Base-by-base conservation (phyloP, 129 eudicot genomes). In the Helianthus tuberosus region DNA sequence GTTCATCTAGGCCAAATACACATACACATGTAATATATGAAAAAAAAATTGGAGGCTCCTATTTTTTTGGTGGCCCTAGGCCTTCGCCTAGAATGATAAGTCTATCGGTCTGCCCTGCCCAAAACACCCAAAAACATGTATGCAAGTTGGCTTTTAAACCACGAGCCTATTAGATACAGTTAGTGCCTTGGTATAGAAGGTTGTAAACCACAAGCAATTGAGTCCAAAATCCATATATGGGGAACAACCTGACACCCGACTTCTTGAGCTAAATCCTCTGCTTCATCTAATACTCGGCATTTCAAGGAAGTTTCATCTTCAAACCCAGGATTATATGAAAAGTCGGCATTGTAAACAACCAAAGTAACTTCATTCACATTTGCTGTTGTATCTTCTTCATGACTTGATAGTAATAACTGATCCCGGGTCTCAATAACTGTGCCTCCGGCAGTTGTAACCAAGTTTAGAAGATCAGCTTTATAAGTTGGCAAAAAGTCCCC, bases 141-240 rank as follows among this genome's bases (percentile, higher is more conserved):
- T 15, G 43, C 66, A 64, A 38, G 4, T 61, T 52, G 13, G 5
- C 11, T 13, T 36, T 5, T 9, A 11, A 23, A 14, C 52, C 32
- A 59, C 57, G 14, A 41, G 17, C 32, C 49, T 39, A 17, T 39
- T 2, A 25, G 25, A n/a, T 13, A 57, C 47, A 29, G 20, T 13
- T 14, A 32, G 51, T 29, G 68, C 41, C 39, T 48, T 44, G 57
- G 20, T 44, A 74, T 68, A 38, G 44, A 2, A 17, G 69, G 75
- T 47, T 55, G 71, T 61, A 83, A 68, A 35, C 62, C 62, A 27
- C 88, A 77, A 58, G 97, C 91, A 71, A 91, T 67, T 16, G 97
- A 86, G 66, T 88, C 89, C 86, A 91, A 76, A 69, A 91, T 77
- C 97, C 97, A 91, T 8, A 84, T 86, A 67, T 88, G 95, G 14